Base-by-base conservation (phyloP, 306 rosid genomes). In the Trifolium pratense region DNA sequence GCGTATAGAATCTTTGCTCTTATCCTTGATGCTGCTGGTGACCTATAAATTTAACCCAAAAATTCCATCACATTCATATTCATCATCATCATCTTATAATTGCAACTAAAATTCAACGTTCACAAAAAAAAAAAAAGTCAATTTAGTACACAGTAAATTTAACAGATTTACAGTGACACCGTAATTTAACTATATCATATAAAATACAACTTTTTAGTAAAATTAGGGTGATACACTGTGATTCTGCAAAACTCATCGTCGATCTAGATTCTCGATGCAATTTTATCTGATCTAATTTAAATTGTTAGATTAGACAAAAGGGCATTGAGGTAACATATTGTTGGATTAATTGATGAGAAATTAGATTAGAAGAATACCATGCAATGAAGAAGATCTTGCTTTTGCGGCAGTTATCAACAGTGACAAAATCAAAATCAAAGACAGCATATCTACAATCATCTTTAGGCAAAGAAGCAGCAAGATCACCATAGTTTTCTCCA, bases 341-440 rank as follows among this genome's bases (percentile, higher is more conserved):
- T 11, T 10, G 9, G 34, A 56, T 21, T 21, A 11, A 56, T 23
- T 23, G 16, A 56, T 10, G 11, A 26, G 39, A 58, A 58, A 34
- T 70, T 53, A 64, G 16, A 34, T 70, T 53, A 64, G 16, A 63
- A 17, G 0, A 2, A 56, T 64, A 94, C 99, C 99, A 95, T 3
- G 96, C 96, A 61, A 95, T 95, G 90, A 95, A 95, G 97, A 95
- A 95, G 96, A 95, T 90, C 86, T 95, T 95, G 97, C 99, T 95
- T 86, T 95, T 95, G 57, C 84, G 87, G 88, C 97, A 95, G 12
- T 95, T 95, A 74, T 94, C 99, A n/a, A 94, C 97, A 18, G 97
- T 91, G 68, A 95, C 99, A 66, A 88, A 95, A 74, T 95, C 99
- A 68, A 95, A 91, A 81, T 95, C 99, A 76, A 95, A 95, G 10